phyloP scores from a whole-genome alignment of 2,329 filamentous ascomycete species.

The Xylariaceae sp. region DNA sequence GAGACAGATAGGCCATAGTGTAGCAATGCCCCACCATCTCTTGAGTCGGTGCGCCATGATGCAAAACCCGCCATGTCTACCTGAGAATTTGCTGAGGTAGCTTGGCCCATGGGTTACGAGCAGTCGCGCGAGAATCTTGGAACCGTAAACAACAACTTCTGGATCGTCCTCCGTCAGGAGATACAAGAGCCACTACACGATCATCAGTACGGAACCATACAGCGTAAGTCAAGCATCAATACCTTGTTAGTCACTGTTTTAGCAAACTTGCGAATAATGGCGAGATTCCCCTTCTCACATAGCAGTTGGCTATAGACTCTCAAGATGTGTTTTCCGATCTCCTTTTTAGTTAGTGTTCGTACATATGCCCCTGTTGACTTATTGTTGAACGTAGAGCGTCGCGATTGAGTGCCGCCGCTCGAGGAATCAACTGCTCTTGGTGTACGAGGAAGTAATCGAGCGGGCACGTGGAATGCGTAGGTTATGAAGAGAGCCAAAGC shows the following conservation, averaged over 20 bases:
- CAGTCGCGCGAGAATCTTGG: slow-evolving; percentile 77
- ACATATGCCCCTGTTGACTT: slow-evolving; percentile 30
- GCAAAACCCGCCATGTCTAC: slow-evolving; percentile 78
- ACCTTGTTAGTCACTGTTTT: slow-evolving; percentile 94
- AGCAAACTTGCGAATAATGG: slow-evolving; percentile 78
- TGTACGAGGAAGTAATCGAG: slow-evolving; percentile 46
- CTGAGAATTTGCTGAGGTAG: slow-evolving; percentile 79
- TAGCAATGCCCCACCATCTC: slow-evolving; percentile 81
- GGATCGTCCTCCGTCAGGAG: slow-evolving; percentile 81
- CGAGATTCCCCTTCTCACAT: slow-evolving; percentile 64
- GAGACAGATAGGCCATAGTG: slow-evolving; percentile 83
- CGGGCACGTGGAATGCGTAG: slow-evolving; percentile 69
- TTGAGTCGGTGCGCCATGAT: slow-evolving; percentile 79
- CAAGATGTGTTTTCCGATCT: slow-evolving; percentile 69
- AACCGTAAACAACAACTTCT: slow-evolving; percentile 73
- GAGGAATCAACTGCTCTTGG: slow-evolving; percentile 43
- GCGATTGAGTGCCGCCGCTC: slow-evolving; percentile 37
- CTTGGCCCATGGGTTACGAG: slow-evolving; percentile 74
- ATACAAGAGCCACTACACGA: slow-evolving; percentile 76
- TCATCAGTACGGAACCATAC: slow-evolving; percentile 32
- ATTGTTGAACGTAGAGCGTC: slow-evolving; percentile 37
- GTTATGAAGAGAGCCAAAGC: slow-evolving; percentile 89
- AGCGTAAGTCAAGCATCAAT: slow-evolving; percentile 28
- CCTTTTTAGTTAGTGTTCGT: slow-evolving; percentile 54
- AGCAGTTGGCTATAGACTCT: slow-evolving; percentile 72